phyloP scores from a whole-genome alignment of 805 yeast species.

The Vanderwaltozyma yarrowii region DNA sequence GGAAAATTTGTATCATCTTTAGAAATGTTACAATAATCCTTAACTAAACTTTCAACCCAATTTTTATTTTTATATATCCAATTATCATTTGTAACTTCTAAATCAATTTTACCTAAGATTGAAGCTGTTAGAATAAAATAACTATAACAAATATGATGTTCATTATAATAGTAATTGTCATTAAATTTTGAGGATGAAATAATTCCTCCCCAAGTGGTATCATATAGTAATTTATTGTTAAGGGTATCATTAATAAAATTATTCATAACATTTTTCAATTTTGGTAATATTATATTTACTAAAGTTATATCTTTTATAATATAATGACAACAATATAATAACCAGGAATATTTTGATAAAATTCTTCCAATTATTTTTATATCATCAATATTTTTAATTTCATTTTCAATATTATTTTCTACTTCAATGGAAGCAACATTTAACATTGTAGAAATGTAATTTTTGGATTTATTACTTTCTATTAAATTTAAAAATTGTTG shows the following conservation, averaged over 20 bases:
- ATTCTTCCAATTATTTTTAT: conserved; percentile 49
- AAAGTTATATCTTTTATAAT: conserved; percentile 47
- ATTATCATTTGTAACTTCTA: conserved; percentile 28
- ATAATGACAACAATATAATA: conserved; percentile 61
- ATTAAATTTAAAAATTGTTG: neutral
- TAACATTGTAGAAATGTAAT: neutral
- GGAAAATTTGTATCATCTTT: conserved; percentile 48
- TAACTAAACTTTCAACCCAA: conserved; percentile 51
- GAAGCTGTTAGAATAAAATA: conserved; percentile 68
- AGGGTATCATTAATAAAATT: conserved; percentile 65
- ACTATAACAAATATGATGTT: conserved; percentile 71
- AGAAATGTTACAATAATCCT: conserved; percentile 62
- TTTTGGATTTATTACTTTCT: neutral
- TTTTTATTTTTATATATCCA: conserved; percentile 41
- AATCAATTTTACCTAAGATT: conserved; percentile 46
- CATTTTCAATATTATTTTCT: conserved; percentile 7
- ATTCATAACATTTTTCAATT: conserved; percentile 56
- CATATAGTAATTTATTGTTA: conserved; percentile 63
- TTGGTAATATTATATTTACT: conserved; percentile 42
- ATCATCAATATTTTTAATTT: conserved; percentile 20
- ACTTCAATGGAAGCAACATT: neutral
- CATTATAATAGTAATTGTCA: conserved; percentile 63
- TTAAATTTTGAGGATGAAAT: conserved; percentile 69
- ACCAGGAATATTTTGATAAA: conserved; percentile 82
- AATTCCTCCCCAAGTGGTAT: conserved; percentile 67